Base-by-base conservation (phyloP, 768 basidiomycete species). In the Hemileccinum rubropunctum region DNA sequence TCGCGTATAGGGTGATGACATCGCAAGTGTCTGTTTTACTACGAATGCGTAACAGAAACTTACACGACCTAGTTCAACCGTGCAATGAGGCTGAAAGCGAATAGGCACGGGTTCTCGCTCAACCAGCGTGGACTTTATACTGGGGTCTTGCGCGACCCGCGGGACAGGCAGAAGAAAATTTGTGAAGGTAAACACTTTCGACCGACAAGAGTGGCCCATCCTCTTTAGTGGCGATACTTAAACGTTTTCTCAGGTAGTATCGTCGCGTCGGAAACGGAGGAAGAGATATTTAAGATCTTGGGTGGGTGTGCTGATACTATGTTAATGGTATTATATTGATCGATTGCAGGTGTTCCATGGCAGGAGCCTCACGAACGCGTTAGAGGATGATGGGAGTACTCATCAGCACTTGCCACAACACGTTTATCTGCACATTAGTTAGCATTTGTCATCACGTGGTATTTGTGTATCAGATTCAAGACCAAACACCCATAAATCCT, bases 111-210 rank as follows among this genome's bases (percentile, higher is more conserved):
- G 0, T 92, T 84, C 67, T 88, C 87, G 12, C 75, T 98, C 40
- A 97, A 98, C 58, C 94, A 98, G 65, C 79, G 82, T 40, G 94
- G 93, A 0, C 68, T 98, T 6, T 94, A 76, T 58, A 75, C 71
- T 6, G 86, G 81, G 0, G 84, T 94, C 28, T 65, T 89, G 14
- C 80, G 93, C 11, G 84, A 90, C 63, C 81, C 82, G 14, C 74
- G 74, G 27, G 76, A 88, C 57, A 69, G 79, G 34, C 71, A 75
- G 35, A 74, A 85, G 51, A 86, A 89, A 61, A 62, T 81, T 12
- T 80, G 76, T 57, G 62, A 71, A 50, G 89, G 89, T 83, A 10
- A 20, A 57, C 30, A 17, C 6, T 6, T 3, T 7, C n/a, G n/a
- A n/a, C n/a, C n/a, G 12, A 26, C 14, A 33, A 15, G 28, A 37